phyloP scores from a whole-genome alignment of 1,284 basidiomycete species.

The Coniferiporia weirii region DNA sequence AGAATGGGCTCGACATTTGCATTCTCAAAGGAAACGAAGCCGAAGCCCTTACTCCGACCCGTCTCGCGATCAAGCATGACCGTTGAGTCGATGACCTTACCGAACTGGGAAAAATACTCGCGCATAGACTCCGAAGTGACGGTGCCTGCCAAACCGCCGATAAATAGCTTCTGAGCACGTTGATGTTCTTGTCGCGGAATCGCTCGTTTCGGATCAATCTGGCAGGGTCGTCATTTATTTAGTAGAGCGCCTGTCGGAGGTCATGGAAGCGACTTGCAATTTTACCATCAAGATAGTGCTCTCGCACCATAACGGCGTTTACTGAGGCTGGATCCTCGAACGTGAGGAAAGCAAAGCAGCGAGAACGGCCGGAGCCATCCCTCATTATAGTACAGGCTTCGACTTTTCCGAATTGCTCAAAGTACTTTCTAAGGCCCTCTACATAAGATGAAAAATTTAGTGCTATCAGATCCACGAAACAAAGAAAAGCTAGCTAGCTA shows the following conservation, averaged over 20 bases:
- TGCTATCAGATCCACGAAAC: constrained; percentile 31
- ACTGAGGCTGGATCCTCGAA: constrained; percentile 85
- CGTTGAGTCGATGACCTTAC: constrained; percentile 92
- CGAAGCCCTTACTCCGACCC: constrained; percentile 93
- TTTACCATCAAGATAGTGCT: constrained; percentile 91
- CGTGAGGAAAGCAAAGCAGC: constrained; percentile 93
- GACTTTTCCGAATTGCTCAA: constrained; percentile 86
- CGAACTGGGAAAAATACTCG: constrained; percentile 86
- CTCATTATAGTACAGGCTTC: constrained; percentile 95
- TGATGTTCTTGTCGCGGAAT: constrained; percentile 95
- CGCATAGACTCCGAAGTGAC: constrained; percentile 94
- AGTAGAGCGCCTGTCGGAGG: constrained; percentile 9
- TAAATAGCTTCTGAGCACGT: constrained; percentile 89
- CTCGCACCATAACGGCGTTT: constrained; percentile 83
- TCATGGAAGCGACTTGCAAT: constrained; percentile 53
- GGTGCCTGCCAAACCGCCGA: constrained; percentile 87
- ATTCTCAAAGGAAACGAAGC: constrained; percentile 95
- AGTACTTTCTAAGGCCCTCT: constrained; percentile 84
- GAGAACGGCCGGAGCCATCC: constrained; percentile 82
- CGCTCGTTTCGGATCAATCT: constrained; percentile 99
- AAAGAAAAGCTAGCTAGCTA: constrained; percentile 39
- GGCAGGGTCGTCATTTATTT: constrained; percentile 15
- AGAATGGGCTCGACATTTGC: constrained; percentile 82
- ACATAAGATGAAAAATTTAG: constrained; percentile 33
- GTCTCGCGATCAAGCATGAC: constrained; percentile 99